Evolutionary conservation across 805 yeast genomes (phyloP), one percentile per base, ranked within the genome.

Genomic region (Barnettozyma californica): DNA sequence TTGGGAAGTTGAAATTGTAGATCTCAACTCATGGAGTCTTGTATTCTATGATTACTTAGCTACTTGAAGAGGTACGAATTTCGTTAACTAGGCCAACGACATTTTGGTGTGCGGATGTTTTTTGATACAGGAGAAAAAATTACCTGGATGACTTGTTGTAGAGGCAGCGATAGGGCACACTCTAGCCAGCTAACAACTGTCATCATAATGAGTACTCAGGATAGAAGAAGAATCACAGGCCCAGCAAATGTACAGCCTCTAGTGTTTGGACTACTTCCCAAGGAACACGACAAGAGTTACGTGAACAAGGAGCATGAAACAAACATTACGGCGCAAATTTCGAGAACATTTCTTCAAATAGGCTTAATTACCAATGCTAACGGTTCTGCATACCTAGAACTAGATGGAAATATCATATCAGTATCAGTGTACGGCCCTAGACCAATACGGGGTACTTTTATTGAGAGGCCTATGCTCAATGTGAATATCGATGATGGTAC

Each of bases 341-440:
- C 58, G 16, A 56, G 62, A 41, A 61, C 83, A 40, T 88, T 76
- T 67, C 65, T 84, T 31, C 74, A 81, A 56, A 79, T 84, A 8
- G 87, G 88, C 6, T 68, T 83, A 33, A 74, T 86, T 31, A 74
- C 79, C 31, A 85, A 85, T 58, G 82, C 90, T 46, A 82, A 81
- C 58, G 97, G 98, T 3, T 88, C 96, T 19, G 77, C 95, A 2
- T 87, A 84, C 55, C 61, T 88, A 19, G 97, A 91, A 64, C 68
- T 73, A 0, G 86, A 78, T 29, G 58, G 58, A 5, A 61, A 61
- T 33, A 57, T 61, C 11, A 74, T 78, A 23, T 77, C 78, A 23
- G 84, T 84, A 1, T 75, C 89, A 4, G 82, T 92, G 0, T 87
- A 82, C 65, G 98, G 98, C 0, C 98, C 98, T 4, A 75, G 90